Evolutionary conservation across 805 yeast species (phyloP).

Genomic region (Danielozyma ontarioensis): DNA sequence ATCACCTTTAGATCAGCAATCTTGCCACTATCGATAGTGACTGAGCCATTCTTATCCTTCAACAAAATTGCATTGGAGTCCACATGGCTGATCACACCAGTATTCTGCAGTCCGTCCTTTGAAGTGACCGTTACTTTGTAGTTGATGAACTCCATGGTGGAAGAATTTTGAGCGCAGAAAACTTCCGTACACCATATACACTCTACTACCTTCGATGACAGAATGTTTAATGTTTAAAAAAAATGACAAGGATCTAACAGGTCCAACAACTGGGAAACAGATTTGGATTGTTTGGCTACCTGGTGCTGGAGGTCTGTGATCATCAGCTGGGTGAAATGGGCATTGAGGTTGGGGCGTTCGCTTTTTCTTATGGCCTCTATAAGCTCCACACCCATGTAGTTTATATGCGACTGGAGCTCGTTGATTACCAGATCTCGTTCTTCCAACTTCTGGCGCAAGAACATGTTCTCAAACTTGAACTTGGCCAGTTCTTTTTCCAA

Average conservation of each 20-base stretch:
- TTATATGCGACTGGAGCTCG: conserved; percentile 20
- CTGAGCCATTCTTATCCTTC: conserved; percentile 14
- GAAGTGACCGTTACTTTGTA: conserved; percentile 34
- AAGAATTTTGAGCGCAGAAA: no score
- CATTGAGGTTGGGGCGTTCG: neutral
- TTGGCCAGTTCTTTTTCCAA: conserved; percentile 26
- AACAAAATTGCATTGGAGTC: conserved; percentile 23
- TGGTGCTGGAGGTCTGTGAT: no score
- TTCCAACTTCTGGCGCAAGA: conserved; percentile 17
- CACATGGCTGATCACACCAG: conserved; percentile 31
- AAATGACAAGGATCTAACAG: no score
- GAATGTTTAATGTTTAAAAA: no score
- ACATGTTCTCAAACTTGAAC: conserved; percentile 31
- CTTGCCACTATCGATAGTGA: conserved; percentile 22
- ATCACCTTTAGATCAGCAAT: conserved; percentile 54
- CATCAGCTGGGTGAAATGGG: no score
- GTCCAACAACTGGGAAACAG: no score
- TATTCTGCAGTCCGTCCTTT: conserved; percentile 32
- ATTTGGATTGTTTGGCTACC: no score
- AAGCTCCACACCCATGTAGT: conserved; percentile 16
- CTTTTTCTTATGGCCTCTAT: neutral
- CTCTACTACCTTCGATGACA: no score
- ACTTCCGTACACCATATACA: no score
- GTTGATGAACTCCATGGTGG: conserved; percentile 36
- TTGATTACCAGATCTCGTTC: conserved; percentile 13